Evolutionary conservation across 805 yeast species (phyloP).

Genomic region (Ogataea haglerorum): DNA sequence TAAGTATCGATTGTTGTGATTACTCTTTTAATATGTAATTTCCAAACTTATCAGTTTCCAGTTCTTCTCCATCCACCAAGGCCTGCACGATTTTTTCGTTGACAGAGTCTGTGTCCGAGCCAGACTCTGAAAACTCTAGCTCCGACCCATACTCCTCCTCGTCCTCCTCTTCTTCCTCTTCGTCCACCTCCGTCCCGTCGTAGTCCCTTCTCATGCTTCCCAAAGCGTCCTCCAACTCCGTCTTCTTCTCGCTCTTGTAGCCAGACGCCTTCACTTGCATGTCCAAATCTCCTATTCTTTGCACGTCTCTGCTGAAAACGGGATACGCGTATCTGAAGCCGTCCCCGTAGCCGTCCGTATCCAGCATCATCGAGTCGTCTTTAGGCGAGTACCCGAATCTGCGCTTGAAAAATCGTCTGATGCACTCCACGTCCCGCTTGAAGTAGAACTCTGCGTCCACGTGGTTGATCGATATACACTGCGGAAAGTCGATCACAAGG

Average conservation of each 20-base stretch:
- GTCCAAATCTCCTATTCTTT: conserved; percentile 68
- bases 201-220: conserved; percentile 53
- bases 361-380: conserved; percentile 67
- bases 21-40: conserved; percentile 64
- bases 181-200: conserved; percentile 31
- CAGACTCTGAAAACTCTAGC: conserved; percentile 35
- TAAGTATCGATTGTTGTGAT: conserved; percentile 6
- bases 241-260: conserved; percentile 41
- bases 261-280: conserved; percentile 93
- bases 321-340: conserved; percentile 79
- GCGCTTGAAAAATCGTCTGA: conserved; percentile 74
- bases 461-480: conserved; percentile 92
- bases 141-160: conserved; percentile 37
- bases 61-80: conserved; percentile 57
- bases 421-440: conserved; percentile 89
- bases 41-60: conserved; percentile 80
- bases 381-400: conserved; percentile 72
- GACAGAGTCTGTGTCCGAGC: conserved; percentile 32
- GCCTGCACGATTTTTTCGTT: conserved; percentile 65
- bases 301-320: conserved; percentile 69
- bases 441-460: conserved; percentile 84
- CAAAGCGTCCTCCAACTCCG: conserved; percentile 75
- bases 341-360: conserved; percentile 76
- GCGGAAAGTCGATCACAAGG: conserved; percentile 97
- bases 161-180: conserved; percentile 36